phyloP scores from a whole-genome alignment of 2,329 filamentous ascomycete species.

The Juglanconis sp. region DNA sequence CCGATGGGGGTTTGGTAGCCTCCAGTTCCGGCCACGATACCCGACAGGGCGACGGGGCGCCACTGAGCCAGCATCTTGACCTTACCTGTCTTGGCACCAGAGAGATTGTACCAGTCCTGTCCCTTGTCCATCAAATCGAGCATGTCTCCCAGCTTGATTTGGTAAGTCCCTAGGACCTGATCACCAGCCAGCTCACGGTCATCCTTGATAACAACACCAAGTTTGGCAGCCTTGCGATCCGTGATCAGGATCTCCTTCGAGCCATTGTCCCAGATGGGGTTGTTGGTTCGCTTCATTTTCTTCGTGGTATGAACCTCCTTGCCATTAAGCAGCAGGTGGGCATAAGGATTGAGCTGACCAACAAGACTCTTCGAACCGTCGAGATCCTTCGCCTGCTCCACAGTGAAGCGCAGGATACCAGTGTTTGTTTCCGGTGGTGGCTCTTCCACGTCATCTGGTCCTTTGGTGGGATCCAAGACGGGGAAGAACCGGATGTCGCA shows the following conservation, averaged over 20 bases:
- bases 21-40: conserved; percentile 70
- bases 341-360: conserved; percentile 88
- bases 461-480: conserved; percentile 69
- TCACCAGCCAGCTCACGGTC: conserved; percentile 83
- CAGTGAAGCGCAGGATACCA: conserved; percentile 87
- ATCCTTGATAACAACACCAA: conserved; percentile 93
- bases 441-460: conserved; percentile 73
- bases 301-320: conserved; percentile 87
- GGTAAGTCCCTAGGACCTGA: conserved; percentile 83
- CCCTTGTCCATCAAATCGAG: conserved; percentile 86
- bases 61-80: conserved; percentile 90
- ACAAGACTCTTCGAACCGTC: conserved; percentile 90
- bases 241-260: conserved; percentile 94
- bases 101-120: conserved; percentile 92
- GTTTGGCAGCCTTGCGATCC: conserved; percentile 82
- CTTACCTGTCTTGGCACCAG: conserved; percentile 76
- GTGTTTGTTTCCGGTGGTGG: conserved; percentile 87
- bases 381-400: conserved; percentile 95
- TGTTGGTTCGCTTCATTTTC: conserved; percentile 94
- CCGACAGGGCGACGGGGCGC: conserved; percentile 88
- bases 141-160: conserved; percentile 94
- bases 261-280: conserved; percentile 91
- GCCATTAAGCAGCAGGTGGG: conserved; percentile 81
- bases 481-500: conserved; percentile 94
- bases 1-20: conserved; percentile 93